These are phyloP conservation scores for Alternaria hordeiaustralica DNA, from an alignment of 2,329 filamentous ascomycete species.

Conservation along the genomic window DNA sequence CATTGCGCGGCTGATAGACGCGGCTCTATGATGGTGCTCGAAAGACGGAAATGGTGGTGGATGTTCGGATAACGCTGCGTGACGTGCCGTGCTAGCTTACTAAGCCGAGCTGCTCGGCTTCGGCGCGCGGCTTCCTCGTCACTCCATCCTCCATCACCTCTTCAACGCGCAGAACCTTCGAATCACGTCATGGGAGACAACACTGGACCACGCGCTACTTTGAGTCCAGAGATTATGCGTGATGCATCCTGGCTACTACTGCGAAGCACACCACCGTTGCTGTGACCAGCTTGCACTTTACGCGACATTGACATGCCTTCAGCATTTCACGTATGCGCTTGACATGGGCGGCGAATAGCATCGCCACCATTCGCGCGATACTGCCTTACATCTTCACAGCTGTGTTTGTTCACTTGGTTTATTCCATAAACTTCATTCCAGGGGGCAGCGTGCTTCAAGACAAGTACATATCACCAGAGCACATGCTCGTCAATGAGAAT, in stretches of 20 bases:
- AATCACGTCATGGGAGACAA: not conserved
- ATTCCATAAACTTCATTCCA: not conserved
- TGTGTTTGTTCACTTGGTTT: not conserved
- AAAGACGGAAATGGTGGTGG: not conserved
- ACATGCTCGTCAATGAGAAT: not conserved
- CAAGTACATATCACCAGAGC: not conserved
- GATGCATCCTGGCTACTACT: slow-evolving; percentile 9
- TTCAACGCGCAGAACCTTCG: not conserved
- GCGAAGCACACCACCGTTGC: slow-evolving; percentile 18
- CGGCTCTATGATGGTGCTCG: not conserved
- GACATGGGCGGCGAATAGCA: not conserved
- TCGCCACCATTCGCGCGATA: not conserved
- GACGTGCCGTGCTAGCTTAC: not conserved
- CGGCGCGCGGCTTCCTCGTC: not conserved
- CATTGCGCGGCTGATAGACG: not conserved
- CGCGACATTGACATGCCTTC: not conserved
- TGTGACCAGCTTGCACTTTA: slow-evolving; percentile 8
- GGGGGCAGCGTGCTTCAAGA: not conserved
- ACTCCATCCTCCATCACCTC: not conserved
- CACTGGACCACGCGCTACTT: not conserved
- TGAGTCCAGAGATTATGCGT: rapidly evolving
- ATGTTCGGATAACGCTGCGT: not conserved
- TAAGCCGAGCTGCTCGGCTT: not conserved
- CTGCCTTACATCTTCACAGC: not conserved
- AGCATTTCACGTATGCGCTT: not conserved